Conservation (phyloP, 352 stramenopile species). For the Paralagenidium karlingii region DNA sequence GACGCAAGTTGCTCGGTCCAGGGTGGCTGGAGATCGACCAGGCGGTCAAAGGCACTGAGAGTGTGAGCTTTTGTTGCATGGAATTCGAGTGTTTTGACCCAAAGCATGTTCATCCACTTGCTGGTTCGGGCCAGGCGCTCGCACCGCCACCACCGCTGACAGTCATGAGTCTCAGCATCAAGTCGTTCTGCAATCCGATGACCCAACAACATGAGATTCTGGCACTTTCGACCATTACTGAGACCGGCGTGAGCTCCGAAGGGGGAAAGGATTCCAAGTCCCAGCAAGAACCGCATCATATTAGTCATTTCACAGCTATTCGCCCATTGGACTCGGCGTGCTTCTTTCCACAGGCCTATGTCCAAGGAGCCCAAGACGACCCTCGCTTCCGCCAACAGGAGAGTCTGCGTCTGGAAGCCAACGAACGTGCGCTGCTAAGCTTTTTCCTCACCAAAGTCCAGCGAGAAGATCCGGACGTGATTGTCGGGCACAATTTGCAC, state of each 20-base stretch:
- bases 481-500: slow-evolving; percentile 98
- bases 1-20: slow-evolving; percentile 94
- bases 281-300: slow-evolving; percentile 17
- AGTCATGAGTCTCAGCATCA: slow-evolving; percentile 95
- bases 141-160: slow-evolving; percentile 79
- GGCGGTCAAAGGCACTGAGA: slow-evolving; percentile 54
- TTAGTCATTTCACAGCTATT: slow-evolving; percentile 77
- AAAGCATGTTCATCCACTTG: slow-evolving; percentile 83
- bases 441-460: slow-evolving; percentile 88
- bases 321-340: slow-evolving; percentile 51
- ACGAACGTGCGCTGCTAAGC: slow-evolving; percentile 75
- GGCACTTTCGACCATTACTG: slow-evolving; percentile 63
- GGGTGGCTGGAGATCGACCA: slow-evolving; percentile 94
- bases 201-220: slow-evolving; percentile 95
- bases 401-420: slow-evolving; percentile 54
- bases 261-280: too few relatives aligned
- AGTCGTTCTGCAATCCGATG: slow-evolving; percentile 95
- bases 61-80: slow-evolving; percentile 87
- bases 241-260: slow-evolving; percentile 60
- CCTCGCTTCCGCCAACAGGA: slow-evolving; percentile 29
- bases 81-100: slow-evolving; percentile 89
- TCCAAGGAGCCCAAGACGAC: slow-evolving; percentile 30
- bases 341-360: slow-evolving; percentile 48
- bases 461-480: slow-evolving; percentile 95
- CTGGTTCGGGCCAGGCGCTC: slow-evolving; percentile 33